Conservation (phyloP, 2,329 filamentous ascomycete species). For the Colletotrichum costaricense region DNA sequence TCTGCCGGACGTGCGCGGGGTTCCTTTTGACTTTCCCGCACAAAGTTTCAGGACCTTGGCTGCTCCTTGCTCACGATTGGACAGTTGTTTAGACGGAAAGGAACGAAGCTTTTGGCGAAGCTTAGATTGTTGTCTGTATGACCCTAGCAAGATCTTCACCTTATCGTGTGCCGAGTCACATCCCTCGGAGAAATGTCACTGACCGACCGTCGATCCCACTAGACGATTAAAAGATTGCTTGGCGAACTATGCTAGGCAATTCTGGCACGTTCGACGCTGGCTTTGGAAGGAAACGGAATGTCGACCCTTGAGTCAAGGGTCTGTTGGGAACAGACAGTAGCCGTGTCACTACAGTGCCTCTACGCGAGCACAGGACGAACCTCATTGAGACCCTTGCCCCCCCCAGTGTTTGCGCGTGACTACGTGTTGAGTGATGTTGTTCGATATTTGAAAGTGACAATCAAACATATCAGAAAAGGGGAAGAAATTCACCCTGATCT, state of each 20-base stretch:
- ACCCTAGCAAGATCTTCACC: neutral
- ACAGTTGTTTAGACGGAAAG: neutral
- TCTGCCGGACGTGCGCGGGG: constrained; percentile 21
- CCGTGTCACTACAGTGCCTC: neutral
- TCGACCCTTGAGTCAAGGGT: neutral
- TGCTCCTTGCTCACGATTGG: neutral
- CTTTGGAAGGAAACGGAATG: neutral
- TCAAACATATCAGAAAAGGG: neutral
- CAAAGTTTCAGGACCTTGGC: constrained; percentile 24
- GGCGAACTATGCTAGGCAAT: neutral
- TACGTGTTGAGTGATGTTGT: neutral
- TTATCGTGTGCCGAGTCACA: neutral
- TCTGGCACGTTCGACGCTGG: neutral
- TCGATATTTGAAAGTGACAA: neutral
- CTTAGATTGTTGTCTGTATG: neutral
- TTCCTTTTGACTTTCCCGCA: constrained; percentile 9
- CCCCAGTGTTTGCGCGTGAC: neutral
- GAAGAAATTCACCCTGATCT: neutral
- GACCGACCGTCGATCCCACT: neutral
- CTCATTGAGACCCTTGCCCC: neutral
- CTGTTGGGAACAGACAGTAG: neutral
- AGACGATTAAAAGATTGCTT: neutral
- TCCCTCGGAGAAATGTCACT: neutral
- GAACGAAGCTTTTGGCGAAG: constrained; percentile 16
- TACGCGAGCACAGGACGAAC: neutral